A percentile compares a stretch with the other conserved stretches of the same genome.
Evolutionary conservation across 768 basidiomycete genomes (phyloP).

Genomic region (Inosperma sp.): DNA sequence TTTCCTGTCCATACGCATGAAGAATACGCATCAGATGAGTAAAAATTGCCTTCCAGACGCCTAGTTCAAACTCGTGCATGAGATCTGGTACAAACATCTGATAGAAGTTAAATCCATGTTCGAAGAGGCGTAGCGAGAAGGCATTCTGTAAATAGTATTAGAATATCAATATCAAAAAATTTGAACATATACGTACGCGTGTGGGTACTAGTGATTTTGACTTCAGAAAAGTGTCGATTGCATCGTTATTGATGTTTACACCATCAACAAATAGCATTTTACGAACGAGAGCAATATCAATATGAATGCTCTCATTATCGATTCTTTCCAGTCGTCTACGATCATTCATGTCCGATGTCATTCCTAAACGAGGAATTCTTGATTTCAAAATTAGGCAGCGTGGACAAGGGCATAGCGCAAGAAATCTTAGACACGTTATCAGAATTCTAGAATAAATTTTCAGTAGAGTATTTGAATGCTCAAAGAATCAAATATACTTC

Average conservation of each 20-base stretch:
- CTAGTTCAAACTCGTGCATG: too few relatives aligned
- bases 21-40: conserved; percentile 33
- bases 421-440: conserved; percentile 25
- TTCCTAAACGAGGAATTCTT: conserved; percentile 1
- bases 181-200: neutral
- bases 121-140: conserved; percentile 20
- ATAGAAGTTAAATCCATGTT: conserved; percentile 24
- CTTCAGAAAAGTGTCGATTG: neutral
- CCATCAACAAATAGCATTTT: neutral
- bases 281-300: neutral
- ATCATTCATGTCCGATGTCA: neutral
- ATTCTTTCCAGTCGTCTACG: neutral
- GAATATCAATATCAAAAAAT: neutral
- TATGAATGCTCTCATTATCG: neutral
- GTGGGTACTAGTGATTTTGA: neutral
- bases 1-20: conserved; percentile 8
- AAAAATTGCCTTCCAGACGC: conserved; percentile 35
- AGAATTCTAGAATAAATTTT: conserved; percentile 19
- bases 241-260: neutral
- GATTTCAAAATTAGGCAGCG: neutral
- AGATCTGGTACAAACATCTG: conserved; percentile 31
- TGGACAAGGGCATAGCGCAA: conserved; percentile 32
- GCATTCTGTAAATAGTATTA: conserved; percentile 24
- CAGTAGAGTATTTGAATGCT: neutral
- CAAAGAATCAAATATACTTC: neutral